Conservation (phyloP, 768 basidiomycete species). For the Pulveroboletus sp. region DNA sequence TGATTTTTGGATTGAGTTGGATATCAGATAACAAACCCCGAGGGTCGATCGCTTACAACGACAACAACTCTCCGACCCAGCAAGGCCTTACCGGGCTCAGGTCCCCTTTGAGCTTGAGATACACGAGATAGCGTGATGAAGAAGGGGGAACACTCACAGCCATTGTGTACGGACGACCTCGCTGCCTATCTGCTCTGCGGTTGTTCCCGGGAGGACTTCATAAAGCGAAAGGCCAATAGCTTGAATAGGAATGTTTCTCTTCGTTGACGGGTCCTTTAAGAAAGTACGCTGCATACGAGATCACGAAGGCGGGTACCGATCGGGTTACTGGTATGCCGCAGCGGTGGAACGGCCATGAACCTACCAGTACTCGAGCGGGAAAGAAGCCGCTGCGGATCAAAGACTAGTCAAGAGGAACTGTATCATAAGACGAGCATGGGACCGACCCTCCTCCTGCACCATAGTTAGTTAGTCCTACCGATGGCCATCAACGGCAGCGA, state of each 20-base stretch:
- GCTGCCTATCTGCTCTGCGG: slow-evolving; percentile 66
- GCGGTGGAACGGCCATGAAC: slow-evolving; percentile 1
- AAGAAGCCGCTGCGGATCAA: slow-evolving; percentile 74
- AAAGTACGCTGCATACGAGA: slow-evolving; percentile 63
- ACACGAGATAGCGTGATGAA: neutral
- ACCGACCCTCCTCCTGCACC: slow-evolving; percentile 78
- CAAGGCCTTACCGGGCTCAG: slow-evolving; percentile 61
- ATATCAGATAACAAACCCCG: slow-evolving; percentile 12
- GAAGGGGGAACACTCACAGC: slow-evolving; percentile 54
- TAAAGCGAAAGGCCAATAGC: slow-evolving; percentile 96
- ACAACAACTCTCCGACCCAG: slow-evolving; percentile 80
- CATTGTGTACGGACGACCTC: slow-evolving; percentile 96
- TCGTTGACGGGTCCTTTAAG: slow-evolving; percentile 62
- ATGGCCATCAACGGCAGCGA: neutral
- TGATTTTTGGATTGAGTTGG: neutral
- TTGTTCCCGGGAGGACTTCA: slow-evolving; percentile 77
- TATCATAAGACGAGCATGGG: slow-evolving; percentile 7
- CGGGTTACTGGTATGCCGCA: neutral
- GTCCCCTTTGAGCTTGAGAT: slow-evolving; percentile 41
- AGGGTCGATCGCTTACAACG: slow-evolving; percentile 49
- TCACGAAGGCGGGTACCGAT: neutral
- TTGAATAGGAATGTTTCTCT: slow-evolving; percentile 85
- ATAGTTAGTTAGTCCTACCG: neutral
- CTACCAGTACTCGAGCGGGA: slow-evolving; percentile 85
- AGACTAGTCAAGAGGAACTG: slow-evolving; percentile 11